phyloP scores from a whole-genome alignment of 352 stramenopile genomes.

The Phytophthora sansomeana region DNA sequence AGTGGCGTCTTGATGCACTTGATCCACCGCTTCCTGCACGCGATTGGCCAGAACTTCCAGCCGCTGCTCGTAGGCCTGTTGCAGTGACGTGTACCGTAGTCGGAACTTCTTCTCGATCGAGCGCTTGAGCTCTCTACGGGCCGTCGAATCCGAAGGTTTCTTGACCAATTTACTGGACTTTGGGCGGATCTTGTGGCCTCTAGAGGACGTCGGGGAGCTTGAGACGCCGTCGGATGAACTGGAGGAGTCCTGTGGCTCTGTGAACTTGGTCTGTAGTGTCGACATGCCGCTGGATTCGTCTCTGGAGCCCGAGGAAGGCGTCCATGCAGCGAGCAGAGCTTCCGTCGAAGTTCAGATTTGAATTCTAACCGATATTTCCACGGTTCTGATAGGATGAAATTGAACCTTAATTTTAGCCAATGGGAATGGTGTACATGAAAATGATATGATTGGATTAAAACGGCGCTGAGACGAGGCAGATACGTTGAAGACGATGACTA shows the following conservation, averaged over 20 bases:
- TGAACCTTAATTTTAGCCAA: slow-evolving; percentile 3
- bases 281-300: slow-evolving; percentile 4
- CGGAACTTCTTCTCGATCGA: slow-evolving; percentile 77
- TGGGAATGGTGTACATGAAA: neutral
- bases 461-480: slow-evolving; percentile 14
- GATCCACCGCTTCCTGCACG: slow-evolving; percentile 56
- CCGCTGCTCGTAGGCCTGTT: slow-evolving; percentile 77
- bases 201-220: slow-evolving; percentile 16
- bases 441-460: slow-evolving; percentile 28
- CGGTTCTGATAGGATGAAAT: slow-evolving; percentile 24
- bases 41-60: slow-evolving; percentile 63
- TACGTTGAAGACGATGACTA: slow-evolving; percentile 20
- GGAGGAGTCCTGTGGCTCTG: slow-evolving; percentile 4
- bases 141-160: slow-evolving; percentile 20
- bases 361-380: neutral
- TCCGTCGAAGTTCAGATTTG: slow-evolving; percentile 21
- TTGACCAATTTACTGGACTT: slow-evolving; percentile 12
- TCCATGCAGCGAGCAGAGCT: slow-evolving; percentile 22
- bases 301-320: slow-evolving; percentile 13
- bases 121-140: slow-evolving; percentile 55
- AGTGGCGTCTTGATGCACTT: slow-evolving; percentile 68
- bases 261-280: neutral
- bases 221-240: slow-evolving; percentile 18
- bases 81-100: slow-evolving; percentile 70
- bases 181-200: slow-evolving; percentile 25